phyloP scores from a whole-genome alignment of 169 alveolate species.

The Plasmodium berghei region DNA sequence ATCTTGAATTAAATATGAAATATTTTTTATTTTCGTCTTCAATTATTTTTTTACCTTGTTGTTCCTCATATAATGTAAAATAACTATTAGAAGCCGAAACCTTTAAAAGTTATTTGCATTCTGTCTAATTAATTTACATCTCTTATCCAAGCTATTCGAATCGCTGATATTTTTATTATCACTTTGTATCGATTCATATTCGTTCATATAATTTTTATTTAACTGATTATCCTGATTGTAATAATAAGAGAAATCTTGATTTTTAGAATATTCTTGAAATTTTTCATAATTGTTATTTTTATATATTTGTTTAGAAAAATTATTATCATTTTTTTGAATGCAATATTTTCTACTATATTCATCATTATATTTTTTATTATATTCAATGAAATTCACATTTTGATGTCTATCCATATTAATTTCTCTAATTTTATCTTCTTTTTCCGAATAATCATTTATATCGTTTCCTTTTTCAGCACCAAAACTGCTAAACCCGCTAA shows the following conservation, averaged over 20 bases:
- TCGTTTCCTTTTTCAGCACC: background rate
- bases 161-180: background rate
- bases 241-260: background rate
- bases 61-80: background rate
- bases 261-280: background rate
- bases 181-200: background rate
- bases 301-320: background rate
- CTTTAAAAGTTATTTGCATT: constrained; percentile 13
- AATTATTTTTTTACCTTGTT: background rate
- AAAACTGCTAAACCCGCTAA: background rate
- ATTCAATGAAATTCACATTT: too few relatives aligned
- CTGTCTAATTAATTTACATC: constrained; percentile 25
- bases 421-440: too few relatives aligned
- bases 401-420: too few relatives aligned
- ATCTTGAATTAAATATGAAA: background rate
- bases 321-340: too few relatives aligned
- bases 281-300: background rate
- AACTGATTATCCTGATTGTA: background rate
- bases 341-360: too few relatives aligned
- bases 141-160: constrained; percentile 2
- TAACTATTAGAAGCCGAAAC: too few relatives aligned
- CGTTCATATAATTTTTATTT: background rate
- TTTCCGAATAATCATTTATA: background rate
- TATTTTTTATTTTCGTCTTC: background rate
- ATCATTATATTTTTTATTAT: too few relatives aligned